Evolutionary conservation across 2,329 filamentous ascomycete genomes (phyloP), one percentile per base, ranked within the genome.

Genomic region (Microdochium paspali): DNA sequence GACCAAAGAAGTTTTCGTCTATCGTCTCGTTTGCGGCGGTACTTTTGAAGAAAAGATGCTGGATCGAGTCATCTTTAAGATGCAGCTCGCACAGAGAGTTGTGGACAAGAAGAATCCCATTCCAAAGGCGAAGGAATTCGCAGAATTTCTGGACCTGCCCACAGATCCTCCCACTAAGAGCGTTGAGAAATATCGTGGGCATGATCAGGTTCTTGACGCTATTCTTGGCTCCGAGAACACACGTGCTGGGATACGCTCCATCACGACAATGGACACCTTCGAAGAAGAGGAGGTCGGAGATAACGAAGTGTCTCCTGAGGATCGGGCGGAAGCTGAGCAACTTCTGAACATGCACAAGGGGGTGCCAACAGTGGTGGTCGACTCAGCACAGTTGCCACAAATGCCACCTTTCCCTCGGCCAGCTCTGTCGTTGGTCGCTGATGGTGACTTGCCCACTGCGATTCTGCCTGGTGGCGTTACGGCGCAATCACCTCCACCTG

Each of bases 81-180:
- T 75, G 26, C 87, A 93, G 59, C 72, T 96, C 42, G 80, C 87
- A 3, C 80, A 78, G 32, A 80, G 87, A 13, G 86, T 95, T 1
- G 84, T 96, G 3, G 90, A 96, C 65, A 83, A 88, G 60, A 88
- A 85, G 65, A 88, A 87, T 45, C 82, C 84, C 0, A 66, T 81
- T n/a, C 80, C 85, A 7, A 79, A 74, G 62, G 82, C 86, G 0
- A 72, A 74, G 20, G 78, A 76, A 46, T 70, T 73, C 1, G 58
- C 64, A 1, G 72, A 80, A 1, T 80, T 82, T 55, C 69, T 89
- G n/a, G 76, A 75, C 30, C 66, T 71, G 35, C 80, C 85, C 0
- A 72, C 69, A 46, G 59, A 74, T 0, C 68, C 80, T 1, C 50
- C 62, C 5, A 71, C 77, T 44, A 58, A 77, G 40, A 72, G 82